These are phyloP conservation scores for Sorghum bicolor DNA, from an alignment of 176 grass and related monocot genomes.

Conservation along the genomic window Sorghum_bicolor_NCBIv3 NC_012873.2:61988501-61989000, in stretches of 20 bases:
- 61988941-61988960: conserved; percentile 58
- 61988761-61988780: conserved; percentile 14
- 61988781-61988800: conserved; percentile 31
- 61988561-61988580: conserved; percentile 42
- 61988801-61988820: conserved; percentile 3
- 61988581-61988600: conserved; percentile 51
- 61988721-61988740: conserved; percentile 47
- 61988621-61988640: conserved; percentile 15
- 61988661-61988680: conserved; percentile 48
- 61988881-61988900: conserved; percentile 34
- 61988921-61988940: conserved; percentile 41
- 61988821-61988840: background rate
- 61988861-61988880: conserved; percentile 22
- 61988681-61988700: conserved; percentile 69
- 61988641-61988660: conserved; percentile 46
- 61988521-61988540: conserved; percentile 22
- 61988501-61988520: conserved; percentile 39
- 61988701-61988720: conserved; percentile 78
- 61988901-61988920: conserved; percentile 29
- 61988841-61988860: conserved; percentile 24
- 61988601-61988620: conserved; percentile 10
- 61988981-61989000: conserved; percentile 47
- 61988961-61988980: conserved; percentile 67
- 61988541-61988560: conserved; percentile 39
- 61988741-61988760: conserved; percentile 3